Percentiles rank a stretch among this genome's conserved stretches.
phyloP scores from a whole-genome alignment of 2,329 filamentous ascomycete genomes.

The Alternaria triticimaculans region DNA sequence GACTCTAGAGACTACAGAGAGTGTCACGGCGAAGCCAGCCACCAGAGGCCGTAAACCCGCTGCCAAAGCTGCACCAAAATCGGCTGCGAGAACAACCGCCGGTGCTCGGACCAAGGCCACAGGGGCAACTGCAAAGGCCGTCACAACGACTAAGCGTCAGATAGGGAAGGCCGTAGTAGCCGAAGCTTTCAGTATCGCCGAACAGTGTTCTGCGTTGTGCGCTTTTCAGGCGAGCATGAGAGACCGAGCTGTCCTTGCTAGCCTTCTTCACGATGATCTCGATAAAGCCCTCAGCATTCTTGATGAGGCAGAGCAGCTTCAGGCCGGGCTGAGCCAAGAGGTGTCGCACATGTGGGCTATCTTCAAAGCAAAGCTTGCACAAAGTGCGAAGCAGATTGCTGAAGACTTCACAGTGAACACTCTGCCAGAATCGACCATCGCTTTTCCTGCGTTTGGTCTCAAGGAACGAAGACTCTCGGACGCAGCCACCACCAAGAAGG shows the following conservation, averaged over 20 bases:
- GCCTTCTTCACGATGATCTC: constrained; percentile 42
- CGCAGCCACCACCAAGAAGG: constrained; percentile 20
- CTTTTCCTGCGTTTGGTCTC: constrained; percentile 71
- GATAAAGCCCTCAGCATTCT: constrained; percentile 37
- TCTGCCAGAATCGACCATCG: constrained; percentile 90
- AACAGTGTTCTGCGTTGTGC: constrained; percentile 49
- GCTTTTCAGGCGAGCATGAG: constrained; percentile 58
- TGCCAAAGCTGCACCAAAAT: constrained; percentile 20
- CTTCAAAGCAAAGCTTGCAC: constrained; percentile 71
- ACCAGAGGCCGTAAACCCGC: constrained; percentile 34
- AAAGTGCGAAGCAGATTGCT: constrained; percentile 75
- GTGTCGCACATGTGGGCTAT: constrained; percentile 64
- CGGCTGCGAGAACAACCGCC: constrained; percentile 16
- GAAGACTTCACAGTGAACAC: constrained; percentile 86
- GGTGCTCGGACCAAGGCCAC: constrained; percentile 24
- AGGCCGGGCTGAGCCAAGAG: constrained; percentile 50
- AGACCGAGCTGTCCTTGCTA: constrained; percentile 58
- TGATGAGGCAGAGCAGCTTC: constrained; percentile 29
- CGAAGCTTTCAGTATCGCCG: constrained; percentile 22
- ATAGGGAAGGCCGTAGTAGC: constrained; percentile 3
- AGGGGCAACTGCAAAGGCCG: constrained; percentile 19
- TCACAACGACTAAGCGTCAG: constrained; percentile 19
- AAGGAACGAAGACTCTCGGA: constrained; percentile 39
- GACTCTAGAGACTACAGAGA: constrained; percentile 37
- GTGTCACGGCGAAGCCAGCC: constrained; percentile 13